Conservation (phyloP, 2,329 filamentous ascomycete species). For the Phialophora verrucosa region DNA sequence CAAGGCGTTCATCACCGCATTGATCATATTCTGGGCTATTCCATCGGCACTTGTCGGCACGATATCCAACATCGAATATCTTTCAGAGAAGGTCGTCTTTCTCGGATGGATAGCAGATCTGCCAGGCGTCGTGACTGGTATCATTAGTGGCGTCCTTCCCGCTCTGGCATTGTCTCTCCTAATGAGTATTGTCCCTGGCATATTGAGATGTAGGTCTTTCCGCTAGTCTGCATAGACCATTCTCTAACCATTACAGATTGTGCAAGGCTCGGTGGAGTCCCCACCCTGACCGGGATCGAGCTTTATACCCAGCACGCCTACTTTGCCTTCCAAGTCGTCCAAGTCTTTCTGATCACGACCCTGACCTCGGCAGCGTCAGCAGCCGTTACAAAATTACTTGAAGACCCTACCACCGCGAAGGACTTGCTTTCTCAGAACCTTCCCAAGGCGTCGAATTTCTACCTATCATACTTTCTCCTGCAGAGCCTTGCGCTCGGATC, state of each 20-base stretch:
- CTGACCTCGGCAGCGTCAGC: slow-evolving; percentile 75
- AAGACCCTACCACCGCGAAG: slow-evolving; percentile 68
- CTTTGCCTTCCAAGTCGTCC: slow-evolving; percentile 74
- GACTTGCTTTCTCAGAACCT: slow-evolving; percentile 73
- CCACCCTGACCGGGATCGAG: slow-evolving; percentile 79
- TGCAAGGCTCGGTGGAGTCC: slow-evolving; percentile 78
- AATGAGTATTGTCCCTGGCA: slow-evolving; percentile 82
- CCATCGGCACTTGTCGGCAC: slow-evolving; percentile 78
- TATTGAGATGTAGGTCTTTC: slow-evolving; percentile 73
- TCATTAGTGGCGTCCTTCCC: slow-evolving; percentile 83
- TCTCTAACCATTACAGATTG: slow-evolving; percentile 44
- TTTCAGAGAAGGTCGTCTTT: slow-evolving; percentile 61
- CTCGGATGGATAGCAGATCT: slow-evolving; percentile 75
- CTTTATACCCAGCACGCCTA: slow-evolving; percentile 89
- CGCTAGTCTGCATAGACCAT: slow-evolving; percentile 30
- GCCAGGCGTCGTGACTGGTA: slow-evolving; percentile 71
- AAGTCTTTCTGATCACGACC: slow-evolving; percentile 88
- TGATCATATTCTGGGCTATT: slow-evolving; percentile 86
- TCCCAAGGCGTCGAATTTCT: slow-evolving; percentile 92
- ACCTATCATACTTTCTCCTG: slow-evolving; percentile 94
- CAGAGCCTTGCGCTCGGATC: slow-evolving; percentile 73
- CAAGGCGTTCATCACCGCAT: slow-evolving; percentile 70
- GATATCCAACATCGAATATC: slow-evolving; percentile 79
- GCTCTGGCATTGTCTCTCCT: slow-evolving; percentile 77
- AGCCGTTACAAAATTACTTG: slow-evolving; percentile 68